Conservation (phyloP, 805 yeast genomes). For the Pichia rugopelliculosa region DNA sequence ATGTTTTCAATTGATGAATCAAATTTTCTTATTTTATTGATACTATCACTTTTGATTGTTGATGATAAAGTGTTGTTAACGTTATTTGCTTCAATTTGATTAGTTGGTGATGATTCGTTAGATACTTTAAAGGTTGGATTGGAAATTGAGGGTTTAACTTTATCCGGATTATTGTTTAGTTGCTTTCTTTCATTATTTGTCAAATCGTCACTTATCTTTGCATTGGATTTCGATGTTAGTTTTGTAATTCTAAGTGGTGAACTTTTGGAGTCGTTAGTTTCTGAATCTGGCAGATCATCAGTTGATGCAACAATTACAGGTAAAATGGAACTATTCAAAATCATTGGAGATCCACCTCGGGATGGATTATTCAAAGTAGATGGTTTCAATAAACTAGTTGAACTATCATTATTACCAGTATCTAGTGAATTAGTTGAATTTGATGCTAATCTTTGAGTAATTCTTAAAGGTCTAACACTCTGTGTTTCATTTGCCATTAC, state of each 20-base stretch:
- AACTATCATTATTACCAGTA: not conserved
- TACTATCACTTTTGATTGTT: slow-evolving; percentile 15
- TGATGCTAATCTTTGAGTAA: slow-evolving; percentile 45
- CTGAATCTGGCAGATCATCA: not conserved
- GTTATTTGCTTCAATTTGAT: not conserved
- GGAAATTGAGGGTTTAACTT: not conserved
- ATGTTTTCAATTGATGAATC: slow-evolving; percentile 16
- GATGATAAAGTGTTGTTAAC: slow-evolving; percentile 9
- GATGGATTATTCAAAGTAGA: slow-evolving; percentile 1
- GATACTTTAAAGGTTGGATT: not conserved
- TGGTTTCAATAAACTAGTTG: slow-evolving; percentile 1
- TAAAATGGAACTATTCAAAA: slow-evolving; percentile 3
- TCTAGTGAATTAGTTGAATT: slow-evolving; percentile 10
- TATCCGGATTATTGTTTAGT: not conserved
- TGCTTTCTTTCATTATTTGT: not conserved
- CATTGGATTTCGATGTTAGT: not conserved
- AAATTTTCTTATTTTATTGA: slow-evolving; percentile 23
- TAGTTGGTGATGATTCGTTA: not conserved
- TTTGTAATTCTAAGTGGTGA: not conserved
- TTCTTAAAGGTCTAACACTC: slow-evolving; percentile 57
- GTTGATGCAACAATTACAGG: slow-evolving; percentile 8
- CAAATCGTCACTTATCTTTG: not conserved
- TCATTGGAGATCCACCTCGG: slow-evolving; percentile 15
- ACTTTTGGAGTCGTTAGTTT: not conserved
- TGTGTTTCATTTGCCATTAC: not conserved